Conservation (phyloP, 2,329 filamentous ascomycete genomes). For the Pestalotiopsis sp. region DNA sequence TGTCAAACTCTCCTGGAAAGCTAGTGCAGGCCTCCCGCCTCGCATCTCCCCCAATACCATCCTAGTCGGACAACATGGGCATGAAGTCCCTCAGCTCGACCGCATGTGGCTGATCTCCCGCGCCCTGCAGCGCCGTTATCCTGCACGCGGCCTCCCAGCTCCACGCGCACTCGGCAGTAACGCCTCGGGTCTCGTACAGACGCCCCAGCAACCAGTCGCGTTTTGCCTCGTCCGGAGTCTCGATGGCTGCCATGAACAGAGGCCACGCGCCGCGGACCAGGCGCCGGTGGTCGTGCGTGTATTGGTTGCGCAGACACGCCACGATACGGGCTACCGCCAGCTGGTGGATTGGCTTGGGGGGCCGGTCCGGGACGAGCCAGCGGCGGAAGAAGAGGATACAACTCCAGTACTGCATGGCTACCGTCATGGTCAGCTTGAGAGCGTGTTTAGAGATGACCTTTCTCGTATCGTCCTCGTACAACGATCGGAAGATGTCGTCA, state of each 20-base stretch:
- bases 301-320: neutral
- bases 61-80: neutral
- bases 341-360: slow-evolving; percentile 2
- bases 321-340: neutral
- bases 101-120: neutral
- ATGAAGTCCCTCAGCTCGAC: neutral
- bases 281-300: neutral
- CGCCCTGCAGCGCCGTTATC: neutral
- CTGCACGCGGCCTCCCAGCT: slow-evolving; percentile 4
- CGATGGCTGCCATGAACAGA: slow-evolving; percentile 12
- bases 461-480: neutral
- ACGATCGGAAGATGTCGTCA: neutral
- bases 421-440: neutral
- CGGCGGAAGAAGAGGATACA: slow-evolving; percentile 13
- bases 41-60: neutral
- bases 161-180: slow-evolving; percentile 10
- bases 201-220: slow-evolving; percentile 1
- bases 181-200: neutral
- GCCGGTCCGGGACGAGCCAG: neutral
- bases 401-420: slow-evolving; percentile 5
- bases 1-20: too few relatives aligned
- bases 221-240: slow-evolving; percentile 1
- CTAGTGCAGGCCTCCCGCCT: too few relatives aligned
- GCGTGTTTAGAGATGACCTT: neutral
- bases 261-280: slow-evolving; percentile 12